phyloP scores from a whole-genome alignment of 306 rosid genomes.

The Argentina anserina region DNA sequence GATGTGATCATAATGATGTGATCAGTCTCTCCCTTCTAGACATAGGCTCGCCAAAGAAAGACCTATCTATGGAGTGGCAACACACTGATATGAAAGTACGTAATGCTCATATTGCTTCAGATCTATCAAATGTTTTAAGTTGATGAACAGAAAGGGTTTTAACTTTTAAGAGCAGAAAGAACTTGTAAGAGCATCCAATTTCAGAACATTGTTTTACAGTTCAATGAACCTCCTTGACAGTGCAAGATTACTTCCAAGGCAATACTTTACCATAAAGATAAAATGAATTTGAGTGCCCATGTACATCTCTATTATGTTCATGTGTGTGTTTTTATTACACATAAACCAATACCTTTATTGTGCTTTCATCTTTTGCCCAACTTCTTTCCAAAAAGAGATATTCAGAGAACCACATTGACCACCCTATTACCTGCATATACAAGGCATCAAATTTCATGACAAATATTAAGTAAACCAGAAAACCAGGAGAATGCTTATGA shows the following conservation, averaged over 20 bases:
- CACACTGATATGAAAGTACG: neutral
- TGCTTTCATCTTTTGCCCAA: constrained; percentile 94
- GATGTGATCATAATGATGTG: neutral
- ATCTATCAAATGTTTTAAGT: no score
- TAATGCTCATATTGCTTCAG: neutral
- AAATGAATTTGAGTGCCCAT: neutral
- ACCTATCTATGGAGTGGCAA: neutral
- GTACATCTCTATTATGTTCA: neutral
- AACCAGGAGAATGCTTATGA: neutral
- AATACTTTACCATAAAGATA: neutral
- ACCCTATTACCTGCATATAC: constrained; percentile 77
- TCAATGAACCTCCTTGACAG: neutral
- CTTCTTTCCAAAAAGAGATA: constrained; percentile 91
- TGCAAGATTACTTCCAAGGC: neutral
- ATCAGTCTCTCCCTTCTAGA: neutral
- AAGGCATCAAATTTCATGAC: neutral
- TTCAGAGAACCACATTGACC: constrained; percentile 99
- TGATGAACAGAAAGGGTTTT: no score
- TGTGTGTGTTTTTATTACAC: neutral
- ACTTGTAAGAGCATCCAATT: no score
- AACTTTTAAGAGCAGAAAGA: no score
- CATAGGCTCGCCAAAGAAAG: no score
- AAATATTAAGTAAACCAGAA: neutral
- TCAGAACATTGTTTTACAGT: neutral
- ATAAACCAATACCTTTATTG: constrained; percentile 59